These are phyloP conservation scores for Vigna trinervia DNA, from an alignment of 306 rosid species.

Conservation along the genomic window DNA sequence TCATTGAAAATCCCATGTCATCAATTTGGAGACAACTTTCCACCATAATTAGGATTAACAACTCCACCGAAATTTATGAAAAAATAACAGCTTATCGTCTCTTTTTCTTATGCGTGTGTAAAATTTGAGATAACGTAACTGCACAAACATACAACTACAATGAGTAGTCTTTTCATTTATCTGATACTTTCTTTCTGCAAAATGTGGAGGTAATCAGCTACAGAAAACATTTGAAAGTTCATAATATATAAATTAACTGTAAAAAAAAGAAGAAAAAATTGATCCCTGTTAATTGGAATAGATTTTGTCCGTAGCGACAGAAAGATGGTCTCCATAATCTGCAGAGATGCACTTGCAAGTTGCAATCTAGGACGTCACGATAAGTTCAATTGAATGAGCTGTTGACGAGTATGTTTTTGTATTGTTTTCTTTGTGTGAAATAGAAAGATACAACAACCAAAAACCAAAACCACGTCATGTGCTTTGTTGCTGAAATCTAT, in stretches of 20 bases:
- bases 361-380: not conserved
- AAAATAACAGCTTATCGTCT: too few species aligned
- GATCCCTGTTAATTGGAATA: not conserved
- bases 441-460: slow-evolving; percentile 15
- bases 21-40: not conserved
- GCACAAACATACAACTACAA: not conserved
- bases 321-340: not conserved
- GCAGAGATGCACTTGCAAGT: not conserved
- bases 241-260: not conserved
- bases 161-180: not conserved
- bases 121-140: not conserved
- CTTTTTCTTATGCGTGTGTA: not conserved
- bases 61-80: not conserved
- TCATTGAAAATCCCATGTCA: not conserved
- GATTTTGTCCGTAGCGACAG: slow-evolving; percentile 3
- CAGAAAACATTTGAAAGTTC: not conserved
- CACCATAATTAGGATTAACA: not conserved
- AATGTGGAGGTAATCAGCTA: not conserved
- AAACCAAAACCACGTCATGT: not conserved
- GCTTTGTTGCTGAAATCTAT: not conserved
- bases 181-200: not conserved
- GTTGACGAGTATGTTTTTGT: slow-evolving; percentile 19
- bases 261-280: not conserved
- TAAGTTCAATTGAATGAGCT: not conserved
- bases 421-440: not conserved